Conservation (phyloP, 306 rosid species). For the Ceratonia siliqua region DNA sequence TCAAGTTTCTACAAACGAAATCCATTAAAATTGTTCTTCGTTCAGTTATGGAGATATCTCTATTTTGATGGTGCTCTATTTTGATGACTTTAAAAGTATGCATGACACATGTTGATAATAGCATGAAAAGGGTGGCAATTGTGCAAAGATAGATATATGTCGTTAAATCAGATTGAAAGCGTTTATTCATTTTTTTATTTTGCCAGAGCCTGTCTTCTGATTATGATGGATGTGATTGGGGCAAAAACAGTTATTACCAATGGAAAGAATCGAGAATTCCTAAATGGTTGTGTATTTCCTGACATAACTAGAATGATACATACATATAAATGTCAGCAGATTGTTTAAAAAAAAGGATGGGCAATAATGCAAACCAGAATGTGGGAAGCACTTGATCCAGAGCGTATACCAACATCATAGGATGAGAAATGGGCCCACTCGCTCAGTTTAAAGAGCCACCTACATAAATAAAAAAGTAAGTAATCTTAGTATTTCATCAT, state of each 20-base stretch:
- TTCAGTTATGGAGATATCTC: conserved; percentile 27
- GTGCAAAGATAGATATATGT: conserved; percentile 9
- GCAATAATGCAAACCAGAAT: conserved; percentile 63
- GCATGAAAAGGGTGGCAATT: conserved; percentile 23
- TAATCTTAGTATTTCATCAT: conserved; percentile 8
- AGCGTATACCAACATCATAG: conserved; percentile 83
- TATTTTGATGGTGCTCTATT: conserved; percentile 19
- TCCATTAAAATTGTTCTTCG: background rate
- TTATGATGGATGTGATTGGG: conserved; percentile 2
- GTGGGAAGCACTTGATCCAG: conserved; percentile 92
- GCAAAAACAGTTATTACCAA: conserved; percentile 10
- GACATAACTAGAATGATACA: conserved; percentile 24
- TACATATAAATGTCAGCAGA: conserved; percentile 17
- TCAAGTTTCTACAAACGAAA: conserved; percentile 18
- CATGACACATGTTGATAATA: conserved; percentile 5
- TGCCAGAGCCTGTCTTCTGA: conserved; percentile 20
- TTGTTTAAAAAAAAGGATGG: conserved; percentile 17
- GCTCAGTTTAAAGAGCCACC: conserved; percentile 95
- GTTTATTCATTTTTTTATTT: no score
- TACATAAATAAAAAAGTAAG: conserved; percentile 36
- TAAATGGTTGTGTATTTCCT: background rate
- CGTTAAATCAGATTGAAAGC: conserved; percentile 27
- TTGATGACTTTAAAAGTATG: background rate
- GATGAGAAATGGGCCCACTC: conserved; percentile 95
- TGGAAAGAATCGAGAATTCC: background rate